phyloP scores from a whole-genome alignment of 139 green algal genomes.

The Trebouxia sp. region DNA sequence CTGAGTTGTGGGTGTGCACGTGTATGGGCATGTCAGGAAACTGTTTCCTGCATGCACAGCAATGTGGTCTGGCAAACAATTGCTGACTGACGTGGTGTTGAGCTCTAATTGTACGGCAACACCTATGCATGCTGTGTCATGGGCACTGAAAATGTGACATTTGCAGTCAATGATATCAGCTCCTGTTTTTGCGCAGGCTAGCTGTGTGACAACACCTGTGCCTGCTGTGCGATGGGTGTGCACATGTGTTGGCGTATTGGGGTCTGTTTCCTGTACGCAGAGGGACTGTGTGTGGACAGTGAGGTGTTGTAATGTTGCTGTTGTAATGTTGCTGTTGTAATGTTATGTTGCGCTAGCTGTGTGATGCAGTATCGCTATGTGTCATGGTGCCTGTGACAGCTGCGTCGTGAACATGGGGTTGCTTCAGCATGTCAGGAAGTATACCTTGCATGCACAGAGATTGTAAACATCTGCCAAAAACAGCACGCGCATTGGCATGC shows the following conservation, averaged over 20 bases:
- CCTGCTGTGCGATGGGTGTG: slow-evolving; percentile 90
- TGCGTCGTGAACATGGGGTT: slow-evolving; percentile 94
- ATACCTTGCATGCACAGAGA: slow-evolving; percentile 21
- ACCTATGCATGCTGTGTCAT: slow-evolving; percentile 79
- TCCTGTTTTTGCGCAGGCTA: slow-evolving; percentile 73
- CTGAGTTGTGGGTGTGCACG: slow-evolving; percentile 90
- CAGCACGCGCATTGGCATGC: slow-evolving; percentile 81
- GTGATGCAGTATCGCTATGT: too few relatives aligned
- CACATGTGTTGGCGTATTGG: slow-evolving; percentile 75
- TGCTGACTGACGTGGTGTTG: too few relatives aligned
- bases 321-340: too few relatives aligned
- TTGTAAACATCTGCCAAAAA: slow-evolving; percentile 55
- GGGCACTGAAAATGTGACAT: not conserved
- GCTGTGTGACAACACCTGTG: slow-evolving; percentile 68
- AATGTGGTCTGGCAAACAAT: not conserved
- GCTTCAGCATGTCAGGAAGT: slow-evolving; percentile 80
- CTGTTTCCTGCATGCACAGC: slow-evolving; percentile 26
- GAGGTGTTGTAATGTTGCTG: too few relatives aligned
- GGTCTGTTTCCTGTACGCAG: slow-evolving; percentile 49
- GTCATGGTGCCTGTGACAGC: slow-evolving; percentile 76
- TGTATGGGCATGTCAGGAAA: slow-evolving; percentile 78
- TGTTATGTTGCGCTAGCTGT: too few relatives aligned
- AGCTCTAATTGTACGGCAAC: too few relatives aligned
- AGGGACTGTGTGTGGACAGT: not conserved
- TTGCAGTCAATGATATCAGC: slow-evolving; percentile 87